phyloP scores from a whole-genome alignment of 441 rosid species.

The Geranium incanum region DNA sequence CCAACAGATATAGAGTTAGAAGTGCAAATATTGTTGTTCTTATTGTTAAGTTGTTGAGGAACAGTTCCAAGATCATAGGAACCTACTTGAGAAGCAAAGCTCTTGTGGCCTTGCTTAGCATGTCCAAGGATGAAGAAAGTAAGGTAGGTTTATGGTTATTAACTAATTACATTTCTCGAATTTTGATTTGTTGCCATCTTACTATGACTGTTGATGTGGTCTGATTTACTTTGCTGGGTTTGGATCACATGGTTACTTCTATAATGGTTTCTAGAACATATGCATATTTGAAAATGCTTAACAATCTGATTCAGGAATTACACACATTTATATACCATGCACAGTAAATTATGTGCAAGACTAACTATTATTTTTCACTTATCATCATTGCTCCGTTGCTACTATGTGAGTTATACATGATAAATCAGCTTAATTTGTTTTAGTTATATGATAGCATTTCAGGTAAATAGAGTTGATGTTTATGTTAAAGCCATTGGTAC shows the following conservation, averaged over 20 bases:
- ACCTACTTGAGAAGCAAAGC: slow-evolving; percentile 34
- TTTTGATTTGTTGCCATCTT: neutral
- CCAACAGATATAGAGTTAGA: slow-evolving; percentile 29
- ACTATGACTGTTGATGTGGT: neutral
- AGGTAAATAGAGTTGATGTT: neutral
- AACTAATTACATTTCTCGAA: neutral
- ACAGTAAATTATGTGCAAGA: neutral
- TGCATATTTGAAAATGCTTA: neutral
- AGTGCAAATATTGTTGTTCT: slow-evolving; percentile 29
- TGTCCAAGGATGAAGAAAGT: slow-evolving; percentile 43
- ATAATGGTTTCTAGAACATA: neutral
- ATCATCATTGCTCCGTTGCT: neutral
- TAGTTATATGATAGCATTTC: neutral
- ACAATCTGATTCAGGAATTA: neutral
- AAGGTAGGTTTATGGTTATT: slow-evolving; percentile 23
- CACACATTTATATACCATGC: neutral
- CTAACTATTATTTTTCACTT: neutral
- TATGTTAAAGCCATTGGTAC: neutral
- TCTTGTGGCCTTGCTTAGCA: slow-evolving; percentile 33
- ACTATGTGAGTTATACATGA: neutral
- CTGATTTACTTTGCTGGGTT: neutral
- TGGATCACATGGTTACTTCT: neutral
- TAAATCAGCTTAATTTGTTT: neutral
- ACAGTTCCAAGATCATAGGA: slow-evolving; percentile 25
- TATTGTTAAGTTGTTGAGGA: slow-evolving; percentile 28